Conservation (phyloP, 108 stramenopile species). For the Skeletonema menzelii region DNA sequence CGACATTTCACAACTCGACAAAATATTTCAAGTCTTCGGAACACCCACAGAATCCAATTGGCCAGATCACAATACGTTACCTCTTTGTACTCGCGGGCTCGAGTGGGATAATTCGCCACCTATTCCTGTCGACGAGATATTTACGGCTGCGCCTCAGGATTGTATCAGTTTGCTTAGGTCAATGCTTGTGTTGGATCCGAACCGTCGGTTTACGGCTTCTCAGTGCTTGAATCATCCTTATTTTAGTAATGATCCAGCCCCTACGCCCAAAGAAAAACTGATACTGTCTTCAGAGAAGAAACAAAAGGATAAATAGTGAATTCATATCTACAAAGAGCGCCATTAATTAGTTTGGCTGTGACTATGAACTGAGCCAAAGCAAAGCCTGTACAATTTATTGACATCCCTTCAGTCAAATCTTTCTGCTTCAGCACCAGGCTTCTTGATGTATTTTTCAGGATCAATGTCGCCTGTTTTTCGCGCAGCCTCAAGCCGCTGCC, state of each 20-base stretch:
- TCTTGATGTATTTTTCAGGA: slow-evolving; percentile 31
- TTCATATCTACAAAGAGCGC: background rate
- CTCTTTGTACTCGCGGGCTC: slow-evolving; percentile 69
- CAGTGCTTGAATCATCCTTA: slow-evolving; percentile 87
- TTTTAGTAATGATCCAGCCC: slow-evolving; percentile 86
- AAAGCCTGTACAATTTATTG: background rate
- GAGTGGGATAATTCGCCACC: slow-evolving; percentile 80
- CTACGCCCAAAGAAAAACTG: slow-evolving; percentile 82
- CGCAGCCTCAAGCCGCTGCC: slow-evolving; percentile 62
- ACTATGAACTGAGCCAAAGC: too few relatives aligned
- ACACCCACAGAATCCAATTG: slow-evolving; percentile 88
- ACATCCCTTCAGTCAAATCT: slow-evolving; percentile 28
- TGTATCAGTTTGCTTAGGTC: slow-evolving; percentile 79
- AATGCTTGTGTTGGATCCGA: slow-evolving; percentile 85
- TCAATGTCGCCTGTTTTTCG: slow-evolving; percentile 34
- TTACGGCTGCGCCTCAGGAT: slow-evolving; percentile 85
- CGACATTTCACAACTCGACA: slow-evolving; percentile 84
- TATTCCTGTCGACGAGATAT: slow-evolving; percentile 87
- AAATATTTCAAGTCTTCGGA: slow-evolving; percentile 89
- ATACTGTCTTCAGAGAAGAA: slow-evolving; percentile 46
- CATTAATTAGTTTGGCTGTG: too few relatives aligned
- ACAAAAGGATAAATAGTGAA: background rate
- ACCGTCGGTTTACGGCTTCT: slow-evolving; percentile 80
- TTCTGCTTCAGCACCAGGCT: slow-evolving; percentile 35
- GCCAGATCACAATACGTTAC: slow-evolving; percentile 82